These are phyloP conservation scores for Waltergamsia citrina DNA, from an alignment of 2,329 filamentous ascomycete genomes.

Conservation along the genomic window DNA sequence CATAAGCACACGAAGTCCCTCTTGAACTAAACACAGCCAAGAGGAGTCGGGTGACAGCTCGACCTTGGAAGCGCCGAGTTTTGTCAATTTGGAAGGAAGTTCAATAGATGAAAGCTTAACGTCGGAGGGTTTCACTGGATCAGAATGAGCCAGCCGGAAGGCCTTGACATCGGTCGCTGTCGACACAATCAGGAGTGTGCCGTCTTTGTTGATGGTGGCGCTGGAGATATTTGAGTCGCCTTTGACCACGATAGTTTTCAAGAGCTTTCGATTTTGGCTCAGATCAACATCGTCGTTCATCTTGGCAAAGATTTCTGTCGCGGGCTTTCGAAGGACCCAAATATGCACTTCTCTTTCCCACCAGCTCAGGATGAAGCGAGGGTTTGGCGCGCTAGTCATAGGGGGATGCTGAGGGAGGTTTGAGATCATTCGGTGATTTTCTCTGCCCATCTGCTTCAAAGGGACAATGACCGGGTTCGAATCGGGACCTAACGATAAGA, in stretches of 20 bases:
- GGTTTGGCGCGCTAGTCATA: slow-evolving; percentile 61
- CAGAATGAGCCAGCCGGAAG: slow-evolving; percentile 55
- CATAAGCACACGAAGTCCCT: slow-evolving; percentile 48
- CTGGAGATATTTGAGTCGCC: slow-evolving; percentile 79
- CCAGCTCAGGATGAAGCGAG: slow-evolving; percentile 77
- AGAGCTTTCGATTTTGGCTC: slow-evolving; percentile 50
- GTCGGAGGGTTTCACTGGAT: slow-evolving; percentile 40
- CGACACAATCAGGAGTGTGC: slow-evolving; percentile 65
- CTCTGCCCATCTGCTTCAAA: slow-evolving; percentile 62
- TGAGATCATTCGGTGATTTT: slow-evolving; percentile 76
- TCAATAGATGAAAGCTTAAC: slow-evolving; percentile 64
- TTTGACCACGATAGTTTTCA: slow-evolving; percentile 58
- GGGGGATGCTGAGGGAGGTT: slow-evolving; percentile 72
- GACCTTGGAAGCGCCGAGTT: slow-evolving; percentile 58
- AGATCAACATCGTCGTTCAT: slow-evolving; percentile 28
- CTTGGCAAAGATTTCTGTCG: slow-evolving; percentile 33
- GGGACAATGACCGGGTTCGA: slow-evolving; percentile 75
- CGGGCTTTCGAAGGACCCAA: slow-evolving; percentile 51
- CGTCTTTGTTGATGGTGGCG: slow-evolving; percentile 60
- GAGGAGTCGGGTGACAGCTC: slow-evolving; percentile 59
- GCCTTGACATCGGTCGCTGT: slow-evolving; percentile 68
- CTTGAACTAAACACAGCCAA: slow-evolving; percentile 59
- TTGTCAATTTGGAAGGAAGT: slow-evolving; percentile 45
- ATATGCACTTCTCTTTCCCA: slow-evolving; percentile 84
- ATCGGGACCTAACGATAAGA: slow-evolving; percentile 78